phyloP scores from a whole-genome alignment of 2,329 filamentous ascomycete species.

The Phyllosticta capitalensis region DNA sequence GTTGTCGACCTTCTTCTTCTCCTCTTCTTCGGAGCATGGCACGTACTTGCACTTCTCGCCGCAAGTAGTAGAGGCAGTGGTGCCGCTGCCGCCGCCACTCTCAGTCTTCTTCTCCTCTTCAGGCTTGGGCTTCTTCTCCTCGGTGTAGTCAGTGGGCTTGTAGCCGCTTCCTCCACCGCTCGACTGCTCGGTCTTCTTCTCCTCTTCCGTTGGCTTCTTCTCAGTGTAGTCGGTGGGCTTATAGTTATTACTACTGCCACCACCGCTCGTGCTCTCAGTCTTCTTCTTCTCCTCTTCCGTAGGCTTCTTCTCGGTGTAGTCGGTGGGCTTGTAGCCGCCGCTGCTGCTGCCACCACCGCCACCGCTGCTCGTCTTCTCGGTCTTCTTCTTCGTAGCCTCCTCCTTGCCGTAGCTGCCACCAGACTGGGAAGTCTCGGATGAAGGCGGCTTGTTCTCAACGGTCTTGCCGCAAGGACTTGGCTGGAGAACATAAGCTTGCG shows the following conservation, averaged over 20 bases:
- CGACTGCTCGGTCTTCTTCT: not conserved
- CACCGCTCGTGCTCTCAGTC: not conserved
- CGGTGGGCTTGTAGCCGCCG: not conserved
- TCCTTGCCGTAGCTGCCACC: not conserved
- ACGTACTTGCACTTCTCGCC: not conserved
- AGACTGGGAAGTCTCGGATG: not conserved
- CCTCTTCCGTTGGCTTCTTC: not conserved
- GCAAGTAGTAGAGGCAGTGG: not conserved
- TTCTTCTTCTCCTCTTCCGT: not conserved
- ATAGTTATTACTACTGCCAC: not conserved
- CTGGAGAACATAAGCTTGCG: not conserved
- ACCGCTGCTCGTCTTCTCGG: not conserved
- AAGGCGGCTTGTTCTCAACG: not conserved
- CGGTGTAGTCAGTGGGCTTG: constrained; percentile 17
- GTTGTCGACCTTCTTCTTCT: constrained; percentile 17
- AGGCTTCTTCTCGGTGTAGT: not conserved
- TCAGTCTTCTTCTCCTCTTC: constrained; percentile 15
- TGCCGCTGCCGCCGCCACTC: not conserved
- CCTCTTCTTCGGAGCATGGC: constrained; percentile 12
- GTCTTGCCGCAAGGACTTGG: not conserved
- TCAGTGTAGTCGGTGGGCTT: not conserved
- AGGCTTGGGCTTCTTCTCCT: constrained; percentile 18
- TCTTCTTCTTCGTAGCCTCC: not conserved
- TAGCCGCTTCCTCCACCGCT: not conserved
- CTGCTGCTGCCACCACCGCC: no score